Evolutionary conservation across 768 basidiomycete genomes (phyloP), one percentile per base, ranked within the genome.

Genomic region (Daedalea quercina): DNA sequence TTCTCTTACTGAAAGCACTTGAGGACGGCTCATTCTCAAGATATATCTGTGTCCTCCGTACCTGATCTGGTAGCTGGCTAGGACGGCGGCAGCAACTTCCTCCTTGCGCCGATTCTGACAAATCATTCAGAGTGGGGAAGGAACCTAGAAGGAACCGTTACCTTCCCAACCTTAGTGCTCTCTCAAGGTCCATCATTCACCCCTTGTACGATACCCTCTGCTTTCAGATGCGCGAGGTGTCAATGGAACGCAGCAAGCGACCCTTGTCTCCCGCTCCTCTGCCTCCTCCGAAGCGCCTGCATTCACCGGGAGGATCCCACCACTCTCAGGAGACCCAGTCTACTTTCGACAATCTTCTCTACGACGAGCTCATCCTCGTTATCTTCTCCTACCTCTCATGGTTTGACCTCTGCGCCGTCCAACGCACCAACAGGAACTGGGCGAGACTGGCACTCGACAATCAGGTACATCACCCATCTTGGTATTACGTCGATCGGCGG

Each of bases 361-460:
- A 81, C 63, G 89, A 91, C 60, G 88, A 91, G 68, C 77, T 91
- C 44, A 71, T 89, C 44, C 71, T 90, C 20, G 76, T 74, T 61
- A 81, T 90, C 51, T 87, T 91, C 72, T 82, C 87, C 1, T 76
- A 83, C 67, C 74, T 91, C 35, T 75, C 79, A 26, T 81, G 76
- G 70, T 60, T 67, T 20, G 87, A 89, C 67, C 79, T 91, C 25
- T 90, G 89, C 63, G 64, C 74, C 11, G 69, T 78, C 23, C 84
- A 88, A 65, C 66, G 74, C 13, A 78, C 78, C 43, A 87, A 77
- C 67, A 75, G 71, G 55, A 83, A 81, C 58, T 90, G 86, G 78
- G 74, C 77, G 11, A 71, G 88, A 45, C 72, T 90, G 11, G 76
- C 85, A 3, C 70, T 72, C 43, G 87, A 89, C 65, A 82, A 82